Evolutionary conservation across 176 grass and related monocot species (phyloP).

Genomic region (Saccharum spontaneum): DNA sequence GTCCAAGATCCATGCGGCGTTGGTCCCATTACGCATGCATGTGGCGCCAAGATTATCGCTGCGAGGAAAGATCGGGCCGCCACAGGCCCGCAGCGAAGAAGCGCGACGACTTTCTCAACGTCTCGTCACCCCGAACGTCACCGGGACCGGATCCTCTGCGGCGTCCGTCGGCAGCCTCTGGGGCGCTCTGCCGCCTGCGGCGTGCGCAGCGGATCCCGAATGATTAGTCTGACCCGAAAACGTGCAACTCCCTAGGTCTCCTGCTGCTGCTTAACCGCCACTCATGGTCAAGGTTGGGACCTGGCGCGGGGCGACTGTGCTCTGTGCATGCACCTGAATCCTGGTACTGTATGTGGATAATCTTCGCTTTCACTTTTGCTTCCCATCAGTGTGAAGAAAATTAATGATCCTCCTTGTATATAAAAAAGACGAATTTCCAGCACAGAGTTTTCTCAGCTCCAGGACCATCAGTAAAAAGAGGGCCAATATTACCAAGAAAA

Average conservation of each 20-base stretch:
- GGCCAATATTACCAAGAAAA: not conserved
- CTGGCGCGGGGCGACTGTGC: not conserved
- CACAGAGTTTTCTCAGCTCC: not conserved
- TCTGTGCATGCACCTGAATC: not conserved
- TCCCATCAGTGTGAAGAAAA: no score
- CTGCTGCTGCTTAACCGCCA: not conserved
- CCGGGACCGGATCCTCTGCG: conserved; percentile 27
- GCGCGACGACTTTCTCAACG: not conserved
- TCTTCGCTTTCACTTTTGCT: not conserved
- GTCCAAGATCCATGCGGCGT: not conserved
- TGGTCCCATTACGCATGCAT: no score
- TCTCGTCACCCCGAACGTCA: conserved; percentile 73
- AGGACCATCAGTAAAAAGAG: not conserved
- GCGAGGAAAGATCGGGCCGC: not conserved
- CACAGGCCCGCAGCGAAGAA: no score
- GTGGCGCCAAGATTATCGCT: no score
- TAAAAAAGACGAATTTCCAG: not conserved
- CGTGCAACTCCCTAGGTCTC: not conserved
- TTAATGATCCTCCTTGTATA: not conserved
- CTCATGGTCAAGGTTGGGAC: not conserved
- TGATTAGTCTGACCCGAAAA: not conserved
- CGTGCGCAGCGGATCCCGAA: conserved; percentile 17
- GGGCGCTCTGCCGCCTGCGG: accelerated
- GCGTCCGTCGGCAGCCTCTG: accelerated
- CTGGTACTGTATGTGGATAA: not conserved